phyloP scores from a whole-genome alignment of 768 basidiomycete genomes.

The Lyophyllum shimeji region DNA sequence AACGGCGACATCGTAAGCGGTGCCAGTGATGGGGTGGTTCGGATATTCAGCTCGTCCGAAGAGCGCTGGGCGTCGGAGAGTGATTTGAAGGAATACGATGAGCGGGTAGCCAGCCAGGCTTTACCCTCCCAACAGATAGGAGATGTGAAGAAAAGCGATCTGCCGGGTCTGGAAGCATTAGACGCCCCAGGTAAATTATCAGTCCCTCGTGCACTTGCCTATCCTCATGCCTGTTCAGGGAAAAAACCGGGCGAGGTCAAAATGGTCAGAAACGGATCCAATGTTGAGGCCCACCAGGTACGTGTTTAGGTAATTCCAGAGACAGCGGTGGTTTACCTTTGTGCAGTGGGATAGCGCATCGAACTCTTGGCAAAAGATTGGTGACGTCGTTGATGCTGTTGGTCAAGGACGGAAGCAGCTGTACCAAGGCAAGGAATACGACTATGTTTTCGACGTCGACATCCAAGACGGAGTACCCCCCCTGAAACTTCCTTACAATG shows the following conservation, averaged over 20 bases:
- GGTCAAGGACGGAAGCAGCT: constrained; percentile 88
- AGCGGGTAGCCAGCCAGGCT: constrained; percentile 72
- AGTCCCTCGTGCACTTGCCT: not conserved
- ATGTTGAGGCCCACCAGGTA: constrained; percentile 88
- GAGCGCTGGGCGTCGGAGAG: constrained; percentile 71
- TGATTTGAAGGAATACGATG: constrained; percentile 70
- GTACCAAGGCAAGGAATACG: constrained; percentile 93
- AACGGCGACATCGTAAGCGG: constrained; percentile 94
- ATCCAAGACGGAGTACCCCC: constrained; percentile 91
- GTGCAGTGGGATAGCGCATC: constrained; percentile 76
- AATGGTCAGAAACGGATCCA: constrained; percentile 80
- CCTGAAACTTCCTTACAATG: constrained; percentile 93
- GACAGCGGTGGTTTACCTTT: not conserved
- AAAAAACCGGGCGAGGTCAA: constrained; percentile 91
- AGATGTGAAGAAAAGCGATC: constrained; percentile 88
- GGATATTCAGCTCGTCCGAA: constrained; percentile 78
- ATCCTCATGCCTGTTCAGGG: constrained; percentile 42
- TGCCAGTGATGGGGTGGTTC: constrained; percentile 82
- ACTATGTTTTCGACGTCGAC: constrained; percentile 99
- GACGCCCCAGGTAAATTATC: constrained; percentile 58
- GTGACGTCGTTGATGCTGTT: constrained; percentile 94
- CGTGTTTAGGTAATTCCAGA: constrained; percentile 3
- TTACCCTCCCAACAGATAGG: constrained; percentile 87
- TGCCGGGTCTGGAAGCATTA: constrained; percentile 86
- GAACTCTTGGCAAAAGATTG: constrained; percentile 86